Conservation (phyloP, 1,284 basidiomycete species). For the Cryptococcus deneoformans region DNA sequence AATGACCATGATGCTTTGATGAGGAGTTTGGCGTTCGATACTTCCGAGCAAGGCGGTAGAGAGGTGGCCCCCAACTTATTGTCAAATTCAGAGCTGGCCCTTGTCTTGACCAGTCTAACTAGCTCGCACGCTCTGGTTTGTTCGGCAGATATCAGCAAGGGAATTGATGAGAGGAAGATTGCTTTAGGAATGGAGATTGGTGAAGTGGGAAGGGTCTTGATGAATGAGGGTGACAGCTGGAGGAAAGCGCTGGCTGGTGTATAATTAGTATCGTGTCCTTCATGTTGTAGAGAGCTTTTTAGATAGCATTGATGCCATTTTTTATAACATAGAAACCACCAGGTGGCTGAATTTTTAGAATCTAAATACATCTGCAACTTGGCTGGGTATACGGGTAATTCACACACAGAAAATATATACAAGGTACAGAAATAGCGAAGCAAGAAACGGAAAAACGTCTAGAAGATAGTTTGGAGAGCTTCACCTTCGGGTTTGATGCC, state of each 20-base stretch:
- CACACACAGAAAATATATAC: neutral
- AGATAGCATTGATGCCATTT: neutral
- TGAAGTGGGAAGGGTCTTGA: conserved; percentile 49
- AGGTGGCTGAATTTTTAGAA: neutral
- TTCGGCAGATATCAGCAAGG: conserved; percentile 30
- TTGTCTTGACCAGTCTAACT: conserved; percentile 39
- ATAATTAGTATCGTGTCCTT: neutral
- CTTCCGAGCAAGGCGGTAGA: neutral
- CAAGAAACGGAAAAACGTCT: neutral
- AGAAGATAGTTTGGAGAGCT: conserved; percentile 50
- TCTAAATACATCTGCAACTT: neutral
- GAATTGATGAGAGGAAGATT: conserved; percentile 41
- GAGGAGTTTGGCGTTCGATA: conserved; percentile 31
- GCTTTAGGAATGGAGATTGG: conserved; percentile 49
- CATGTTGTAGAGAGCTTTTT: neutral
- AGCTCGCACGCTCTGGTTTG: conserved; percentile 43
- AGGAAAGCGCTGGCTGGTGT: conserved; percentile 44
- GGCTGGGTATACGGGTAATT: neutral
- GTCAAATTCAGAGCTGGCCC: conserved; percentile 37
- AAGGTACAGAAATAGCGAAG: neutral
- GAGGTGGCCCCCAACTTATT: conserved; percentile 22
- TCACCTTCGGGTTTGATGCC: conserved; percentile 46
- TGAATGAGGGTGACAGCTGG: conserved; percentile 49
- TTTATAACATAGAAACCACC: neutral
- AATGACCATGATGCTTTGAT: conserved; percentile 45